Percentiles rank a stretch among this genome's conserved stretches.
Conservation (phyloP, 2,329 filamentous ascomycete species). For the Lasiodiplodia gonubiensis region DNA sequence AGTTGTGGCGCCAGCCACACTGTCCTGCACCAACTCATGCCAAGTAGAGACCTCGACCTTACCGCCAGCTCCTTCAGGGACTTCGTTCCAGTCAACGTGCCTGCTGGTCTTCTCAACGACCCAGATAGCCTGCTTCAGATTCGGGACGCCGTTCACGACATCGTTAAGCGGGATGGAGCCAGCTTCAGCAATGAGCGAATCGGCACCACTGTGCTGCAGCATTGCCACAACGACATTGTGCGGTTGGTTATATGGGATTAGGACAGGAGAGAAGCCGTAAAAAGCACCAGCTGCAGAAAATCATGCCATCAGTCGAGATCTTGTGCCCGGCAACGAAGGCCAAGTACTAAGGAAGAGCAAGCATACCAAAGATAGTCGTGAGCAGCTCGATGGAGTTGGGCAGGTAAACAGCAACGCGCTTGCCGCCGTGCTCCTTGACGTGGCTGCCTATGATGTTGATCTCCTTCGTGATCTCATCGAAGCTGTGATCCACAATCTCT, state of each 20-base stretch:
- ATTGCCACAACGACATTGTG: constrained; percentile 73
- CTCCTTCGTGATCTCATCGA: constrained; percentile 77
- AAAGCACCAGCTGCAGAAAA: constrained; percentile 75
- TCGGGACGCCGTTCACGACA: constrained; percentile 70
- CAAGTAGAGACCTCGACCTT: constrained; percentile 85
- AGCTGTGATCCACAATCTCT: constrained; percentile 72
- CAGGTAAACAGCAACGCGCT: constrained; percentile 85
- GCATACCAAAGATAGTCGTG: constrained; percentile 71
- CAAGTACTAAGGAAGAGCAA: no score
- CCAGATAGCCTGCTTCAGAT: constrained; percentile 81
- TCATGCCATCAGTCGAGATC: constrained; percentile 8
- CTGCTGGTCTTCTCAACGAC: constrained; percentile 88
- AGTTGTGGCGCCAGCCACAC: constrained; percentile 53
- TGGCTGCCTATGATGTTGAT: constrained; percentile 87
- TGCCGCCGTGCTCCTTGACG: constrained; percentile 69
- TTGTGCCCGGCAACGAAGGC: background rate
- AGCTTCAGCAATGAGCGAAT: constrained; percentile 82
- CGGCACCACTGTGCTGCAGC: constrained; percentile 74
- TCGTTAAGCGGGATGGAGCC: constrained; percentile 83
- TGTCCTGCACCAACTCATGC: constrained; percentile 83
- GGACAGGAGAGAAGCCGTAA: constrained; percentile 81
- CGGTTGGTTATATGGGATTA: constrained; percentile 82
- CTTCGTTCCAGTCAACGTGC: constrained; percentile 94
- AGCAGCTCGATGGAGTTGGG: constrained; percentile 93
- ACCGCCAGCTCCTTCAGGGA: constrained; percentile 76